Conservation (phyloP, 768 basidiomycete genomes). For the Butyriboletus loyo region DNA sequence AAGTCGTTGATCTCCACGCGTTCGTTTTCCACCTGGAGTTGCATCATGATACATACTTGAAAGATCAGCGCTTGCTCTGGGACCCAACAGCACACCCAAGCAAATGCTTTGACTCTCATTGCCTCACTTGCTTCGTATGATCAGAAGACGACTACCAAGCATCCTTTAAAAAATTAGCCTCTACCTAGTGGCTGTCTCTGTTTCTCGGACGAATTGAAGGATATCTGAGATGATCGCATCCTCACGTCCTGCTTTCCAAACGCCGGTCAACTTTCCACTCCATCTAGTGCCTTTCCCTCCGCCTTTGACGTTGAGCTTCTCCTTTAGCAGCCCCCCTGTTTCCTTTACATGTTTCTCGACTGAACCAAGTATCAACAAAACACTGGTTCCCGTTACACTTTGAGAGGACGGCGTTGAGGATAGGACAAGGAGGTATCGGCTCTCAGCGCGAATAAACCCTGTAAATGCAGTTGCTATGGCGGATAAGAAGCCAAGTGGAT, state of each 20-base stretch:
- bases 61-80: no score
- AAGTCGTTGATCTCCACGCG: no score
- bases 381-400: conserved; percentile 44
- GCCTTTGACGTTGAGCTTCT: conserved; percentile 62
- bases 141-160: no score
- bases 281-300: conserved; percentile 75
- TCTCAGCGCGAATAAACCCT: conserved; percentile 19
- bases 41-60: no score
- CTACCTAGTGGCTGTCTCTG: conserved; percentile 3
- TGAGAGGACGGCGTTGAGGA: conserved; percentile 64
- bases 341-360: conserved; percentile 59
- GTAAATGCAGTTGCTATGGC: conserved; percentile 51
- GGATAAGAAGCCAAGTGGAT: conserved; percentile 58
- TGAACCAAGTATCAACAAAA: conserved; percentile 59
- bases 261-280: conserved; percentile 70
- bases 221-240: conserved; percentile 15
- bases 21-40: no score
- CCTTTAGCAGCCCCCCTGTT: conserved; percentile 54
- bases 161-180: not conserved
- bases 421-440: conserved; percentile 48
- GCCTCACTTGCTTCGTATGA: no score
- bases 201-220: conserved; percentile 12
- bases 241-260: conserved; percentile 27
- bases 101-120: no score
- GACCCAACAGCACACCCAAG: no score